Evolutionary conservation across 345 rosid genomes (phyloP).

Genomic region (Camelina neglecta): DNA sequence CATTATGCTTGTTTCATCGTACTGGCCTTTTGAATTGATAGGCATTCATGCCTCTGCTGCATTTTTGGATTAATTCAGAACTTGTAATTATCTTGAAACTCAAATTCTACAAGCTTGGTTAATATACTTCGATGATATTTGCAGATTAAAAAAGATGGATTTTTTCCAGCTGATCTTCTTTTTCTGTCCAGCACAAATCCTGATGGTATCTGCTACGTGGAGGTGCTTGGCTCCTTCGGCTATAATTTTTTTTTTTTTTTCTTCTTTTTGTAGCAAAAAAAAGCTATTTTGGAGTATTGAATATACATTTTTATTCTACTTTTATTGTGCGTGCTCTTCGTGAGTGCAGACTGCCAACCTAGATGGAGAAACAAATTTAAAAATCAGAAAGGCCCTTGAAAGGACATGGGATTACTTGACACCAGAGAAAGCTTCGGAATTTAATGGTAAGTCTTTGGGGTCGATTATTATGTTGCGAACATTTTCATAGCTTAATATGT

Average conservation of each 20-base stretch:
- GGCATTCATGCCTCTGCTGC: too few species aligned
- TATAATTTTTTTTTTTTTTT: too few species aligned
- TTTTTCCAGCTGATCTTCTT: constrained; percentile 95
- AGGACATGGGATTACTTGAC: constrained; percentile 94
- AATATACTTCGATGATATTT: constrained; percentile 34
- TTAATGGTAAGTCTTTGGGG: constrained; percentile 61
- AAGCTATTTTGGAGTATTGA: too few species aligned
- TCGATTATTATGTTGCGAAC: constrained; percentile 6
- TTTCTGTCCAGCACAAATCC: constrained; percentile 85
- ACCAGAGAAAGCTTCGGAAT: constrained; percentile 81
- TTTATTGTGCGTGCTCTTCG: background rate
- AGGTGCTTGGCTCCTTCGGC: constrained; percentile 52
- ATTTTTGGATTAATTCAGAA: too few species aligned
- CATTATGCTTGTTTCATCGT: too few species aligned
- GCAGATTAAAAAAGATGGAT: constrained; percentile 90
- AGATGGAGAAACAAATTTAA: constrained; percentile 99
- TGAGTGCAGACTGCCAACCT: constrained; percentile 85
- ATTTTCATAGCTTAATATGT: too few species aligned
- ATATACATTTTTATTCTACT: too few species aligned
- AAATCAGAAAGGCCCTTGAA: constrained; percentile 95
- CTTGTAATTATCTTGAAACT: too few species aligned
- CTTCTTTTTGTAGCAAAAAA: too few species aligned
- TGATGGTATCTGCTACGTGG: constrained; percentile 94
- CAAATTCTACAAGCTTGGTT: background rate
- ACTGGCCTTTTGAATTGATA: too few species aligned